Percentiles rank a stretch among this genome's conserved stretches.
Evolutionary conservation across 1,284 basidiomycete species (phyloP).

Genomic region (Cryptococcus sp.): DNA sequence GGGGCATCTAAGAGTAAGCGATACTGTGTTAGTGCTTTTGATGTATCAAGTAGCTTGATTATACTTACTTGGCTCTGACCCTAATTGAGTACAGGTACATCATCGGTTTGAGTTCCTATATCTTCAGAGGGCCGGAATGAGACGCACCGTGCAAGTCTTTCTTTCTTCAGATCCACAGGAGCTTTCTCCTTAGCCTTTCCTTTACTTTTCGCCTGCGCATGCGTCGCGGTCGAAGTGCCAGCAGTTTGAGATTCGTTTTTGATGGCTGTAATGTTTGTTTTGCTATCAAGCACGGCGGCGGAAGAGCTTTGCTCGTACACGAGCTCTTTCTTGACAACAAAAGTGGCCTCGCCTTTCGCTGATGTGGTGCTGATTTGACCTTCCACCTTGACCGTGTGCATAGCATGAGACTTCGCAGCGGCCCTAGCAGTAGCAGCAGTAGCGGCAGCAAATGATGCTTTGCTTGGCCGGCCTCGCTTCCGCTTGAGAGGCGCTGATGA

Average conservation of each 20-base stretch:
- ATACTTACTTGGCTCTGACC: constrained; percentile 11
- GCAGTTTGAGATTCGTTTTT: background rate
- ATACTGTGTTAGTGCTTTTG: background rate
- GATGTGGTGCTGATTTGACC: background rate
- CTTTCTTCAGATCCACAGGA: constrained; percentile 7
- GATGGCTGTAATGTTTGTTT: too few relatives aligned
- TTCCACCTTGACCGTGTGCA: background rate
- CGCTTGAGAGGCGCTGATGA: background rate
- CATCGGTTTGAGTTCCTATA: background rate
- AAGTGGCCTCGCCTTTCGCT: background rate
- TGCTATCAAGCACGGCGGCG: too few relatives aligned
- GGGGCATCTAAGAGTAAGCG: constrained; percentile 10
- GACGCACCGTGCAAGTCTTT: constrained; percentile 14
- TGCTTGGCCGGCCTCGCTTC: background rate
- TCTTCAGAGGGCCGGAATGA: too few relatives aligned
- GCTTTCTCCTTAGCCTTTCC: constrained; percentile 13
- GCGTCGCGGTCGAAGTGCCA: background rate
- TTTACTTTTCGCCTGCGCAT: constrained; percentile 2
- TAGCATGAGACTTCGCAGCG: background rate
- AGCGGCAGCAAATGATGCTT: background rate
- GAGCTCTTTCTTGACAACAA: background rate
- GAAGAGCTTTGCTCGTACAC: background rate
- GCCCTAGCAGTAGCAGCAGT: background rate
- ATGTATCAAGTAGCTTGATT: too few relatives aligned
- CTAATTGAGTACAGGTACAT: background rate